Base-by-base conservation (phyloP, 2,329 filamentous ascomycete species). In the Sporothrix euskadiensis region DNA sequence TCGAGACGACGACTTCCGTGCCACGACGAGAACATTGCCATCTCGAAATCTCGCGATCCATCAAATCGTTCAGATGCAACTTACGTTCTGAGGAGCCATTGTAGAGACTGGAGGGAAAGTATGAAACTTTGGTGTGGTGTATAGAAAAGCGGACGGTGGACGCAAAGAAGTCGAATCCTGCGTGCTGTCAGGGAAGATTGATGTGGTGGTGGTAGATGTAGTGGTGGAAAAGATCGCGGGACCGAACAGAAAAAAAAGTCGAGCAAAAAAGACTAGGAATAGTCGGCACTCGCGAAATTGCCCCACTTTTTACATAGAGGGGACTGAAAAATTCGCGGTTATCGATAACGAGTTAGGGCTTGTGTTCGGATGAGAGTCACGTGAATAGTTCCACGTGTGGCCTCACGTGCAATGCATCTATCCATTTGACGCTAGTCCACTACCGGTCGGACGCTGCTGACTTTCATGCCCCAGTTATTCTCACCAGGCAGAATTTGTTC, bases 11-110 rank as follows among this genome's bases (percentile, higher is more conserved):
- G 47, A 16, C 12, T 52, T 26, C 22, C 52, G 66, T 47, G 44
- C 61, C 8, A 66, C 61, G n/a, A 66, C 39, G 39, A 47, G 41
- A 47, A 41, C 39, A 68, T 44, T 35, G 22, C 49, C 22, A n/a
- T 35, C n/a, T 30, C 32, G 44, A 16, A 39, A 39, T 30, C 54
- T 16, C 30, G 12, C 2, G 22, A 22, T 56, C 41, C 52, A 41
- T 68, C 30, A 32, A 26, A 26, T 56, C 52, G 19, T 5, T 61
- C 57, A 30, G 68, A 86, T 83, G 84, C 84, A 89, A 97, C 94
- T 86, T 97, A 98, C 94, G 87, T 91, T 88, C 85, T 76, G 88
- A 85, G 91, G 89, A 90, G 91, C 92, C 94, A 97, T 97, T 92
- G 85, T 87, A 85, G 84, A 80, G 71, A 71, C 16, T 70, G 52